Conservation (phyloP, 352 stramenopile species). For the Pythium rishiriense region DNA sequence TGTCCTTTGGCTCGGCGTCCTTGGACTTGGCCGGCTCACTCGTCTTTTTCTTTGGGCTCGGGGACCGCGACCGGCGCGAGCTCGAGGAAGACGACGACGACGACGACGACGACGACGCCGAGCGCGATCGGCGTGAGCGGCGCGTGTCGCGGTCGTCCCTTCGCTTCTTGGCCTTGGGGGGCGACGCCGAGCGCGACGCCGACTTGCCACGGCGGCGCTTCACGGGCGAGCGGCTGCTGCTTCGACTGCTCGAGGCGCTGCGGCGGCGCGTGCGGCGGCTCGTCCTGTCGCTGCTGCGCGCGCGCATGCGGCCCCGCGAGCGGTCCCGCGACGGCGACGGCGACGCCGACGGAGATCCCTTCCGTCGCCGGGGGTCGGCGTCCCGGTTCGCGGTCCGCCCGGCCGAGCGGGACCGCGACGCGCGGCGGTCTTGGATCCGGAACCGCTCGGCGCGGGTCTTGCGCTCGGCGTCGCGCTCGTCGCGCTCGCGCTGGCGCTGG, state of each 20-base stretch:
- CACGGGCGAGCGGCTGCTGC: neutral
- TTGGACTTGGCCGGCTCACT: neutral
- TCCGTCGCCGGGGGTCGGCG: too few relatives aligned
- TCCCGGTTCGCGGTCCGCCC: too few relatives aligned
- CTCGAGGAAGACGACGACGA: slow-evolving; percentile 6
- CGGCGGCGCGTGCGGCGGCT: neutral
- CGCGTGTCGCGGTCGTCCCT: neutral
- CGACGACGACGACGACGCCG: slow-evolving; percentile 1
- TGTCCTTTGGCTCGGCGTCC: slow-evolving; percentile 8
- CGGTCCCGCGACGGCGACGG: neutral
- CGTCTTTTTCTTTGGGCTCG: neutral
- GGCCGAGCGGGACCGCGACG: slow-evolving; percentile 4
- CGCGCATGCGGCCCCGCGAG: neutral
- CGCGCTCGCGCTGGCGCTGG: slow-evolving; percentile 44
- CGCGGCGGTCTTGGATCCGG: slow-evolving; percentile 26
- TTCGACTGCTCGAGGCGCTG: slow-evolving; percentile 8
- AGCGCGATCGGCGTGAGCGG: slow-evolving; percentile 17
- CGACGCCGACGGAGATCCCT: too few relatives aligned
- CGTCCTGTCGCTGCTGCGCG: neutral
- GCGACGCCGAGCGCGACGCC: slow-evolving; percentile 10
- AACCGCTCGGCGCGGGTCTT: slow-evolving; percentile 38
- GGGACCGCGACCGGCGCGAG: slow-evolving; percentile 22
- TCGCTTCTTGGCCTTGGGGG: neutral
- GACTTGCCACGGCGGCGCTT: slow-evolving; percentile 6
- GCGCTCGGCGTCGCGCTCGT: slow-evolving; percentile 52